Conservation (phyloP, 148 eudicot genomes). For the Rhododendron mucronatum region DNA sequence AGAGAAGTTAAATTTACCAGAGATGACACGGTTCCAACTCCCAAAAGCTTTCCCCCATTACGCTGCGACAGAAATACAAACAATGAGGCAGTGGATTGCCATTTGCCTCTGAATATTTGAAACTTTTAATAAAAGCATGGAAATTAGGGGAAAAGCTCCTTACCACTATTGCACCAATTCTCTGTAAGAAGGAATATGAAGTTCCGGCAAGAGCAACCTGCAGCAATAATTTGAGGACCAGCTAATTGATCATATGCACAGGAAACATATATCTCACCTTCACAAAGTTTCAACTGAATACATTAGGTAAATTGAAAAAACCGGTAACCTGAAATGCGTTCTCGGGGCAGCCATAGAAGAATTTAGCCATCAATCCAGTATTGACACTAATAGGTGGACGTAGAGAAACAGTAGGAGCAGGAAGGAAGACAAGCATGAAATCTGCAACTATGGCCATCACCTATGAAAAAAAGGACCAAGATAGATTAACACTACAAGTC, state of each 20-base stretch:
- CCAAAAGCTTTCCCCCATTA: conserved; percentile 89
- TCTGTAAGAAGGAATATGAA: conserved; percentile 73
- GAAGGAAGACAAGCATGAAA: conserved; percentile 98
- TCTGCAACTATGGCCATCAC: conserved; percentile 95
- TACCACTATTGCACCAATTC: conserved; percentile 88
- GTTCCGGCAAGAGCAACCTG: conserved; percentile 80
- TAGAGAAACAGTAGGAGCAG: conserved; percentile 89
- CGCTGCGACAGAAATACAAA: conserved; percentile 42
- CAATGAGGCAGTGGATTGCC: conserved; percentile 3
- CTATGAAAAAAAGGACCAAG: conserved; percentile 36
- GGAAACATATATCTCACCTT: neutral
- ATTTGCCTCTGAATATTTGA: neutral
- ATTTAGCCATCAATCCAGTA: conserved; percentile 71
- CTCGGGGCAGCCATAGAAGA: conserved; percentile 82
- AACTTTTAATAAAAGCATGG: neutral
- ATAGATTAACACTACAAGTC: neutral
- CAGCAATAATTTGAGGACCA: conserved; percentile 11
- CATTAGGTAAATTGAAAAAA: neutral
- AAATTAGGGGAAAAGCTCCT: conserved; percentile 12
- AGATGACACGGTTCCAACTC: conserved; percentile 86
- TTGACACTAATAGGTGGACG: conserved; percentile 56
- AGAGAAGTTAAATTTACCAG: conserved; percentile 47
- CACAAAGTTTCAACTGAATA: neutral
- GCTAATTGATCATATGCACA: neutral
- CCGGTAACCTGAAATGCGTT: conserved; percentile 84